Percentiles rank a stretch among this genome's conserved stretches.
Evolutionary conservation across 371 early-diverging fungal species (phyloP).

Genomic region (Rhizomucor pusillus): DNA sequence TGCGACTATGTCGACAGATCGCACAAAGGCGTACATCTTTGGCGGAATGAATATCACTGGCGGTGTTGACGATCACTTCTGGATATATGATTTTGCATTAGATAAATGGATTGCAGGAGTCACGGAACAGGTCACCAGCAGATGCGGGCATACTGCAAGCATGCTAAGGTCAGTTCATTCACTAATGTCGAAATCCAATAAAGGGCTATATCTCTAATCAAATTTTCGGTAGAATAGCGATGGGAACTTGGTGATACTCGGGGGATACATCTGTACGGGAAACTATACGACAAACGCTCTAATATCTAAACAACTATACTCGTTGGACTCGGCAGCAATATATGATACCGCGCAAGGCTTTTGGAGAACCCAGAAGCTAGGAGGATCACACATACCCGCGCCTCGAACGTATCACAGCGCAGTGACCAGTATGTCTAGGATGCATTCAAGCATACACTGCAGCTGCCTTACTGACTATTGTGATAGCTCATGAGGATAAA

Average conservation of each 20-base stretch:
- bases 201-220: not conserved
- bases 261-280: conserved; percentile 26
- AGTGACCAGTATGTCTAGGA: conserved; percentile 24
- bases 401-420: conserved; percentile 31
- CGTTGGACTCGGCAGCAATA: conserved; percentile 17
- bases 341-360: conserved; percentile 12
- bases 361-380: conserved; percentile 21
- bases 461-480: not conserved
- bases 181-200: not conserved
- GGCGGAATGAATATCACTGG: conserved; percentile 33
- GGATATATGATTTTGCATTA: conserved; percentile 16
- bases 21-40: conserved; percentile 13
- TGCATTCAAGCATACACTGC: not conserved
- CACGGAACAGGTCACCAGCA: not conserved
- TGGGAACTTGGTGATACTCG: conserved; percentile 27
- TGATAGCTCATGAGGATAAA: conserved; percentile 15
- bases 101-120: conserved; percentile 17
- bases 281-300: conserved; percentile 12
- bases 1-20: conserved; percentile 2
- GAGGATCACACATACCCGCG: conserved; percentile 16
- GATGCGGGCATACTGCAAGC: conserved; percentile 35
- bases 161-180: conserved; percentile 22
- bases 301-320: conserved; percentile 10
- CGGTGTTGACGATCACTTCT: conserved; percentile 18
- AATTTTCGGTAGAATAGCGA: conserved; percentile 10